Evolutionary conservation across 1,284 basidiomycete genomes (phyloP).

Genomic region (Cutaneotrichosporon arboriforme): DNA sequence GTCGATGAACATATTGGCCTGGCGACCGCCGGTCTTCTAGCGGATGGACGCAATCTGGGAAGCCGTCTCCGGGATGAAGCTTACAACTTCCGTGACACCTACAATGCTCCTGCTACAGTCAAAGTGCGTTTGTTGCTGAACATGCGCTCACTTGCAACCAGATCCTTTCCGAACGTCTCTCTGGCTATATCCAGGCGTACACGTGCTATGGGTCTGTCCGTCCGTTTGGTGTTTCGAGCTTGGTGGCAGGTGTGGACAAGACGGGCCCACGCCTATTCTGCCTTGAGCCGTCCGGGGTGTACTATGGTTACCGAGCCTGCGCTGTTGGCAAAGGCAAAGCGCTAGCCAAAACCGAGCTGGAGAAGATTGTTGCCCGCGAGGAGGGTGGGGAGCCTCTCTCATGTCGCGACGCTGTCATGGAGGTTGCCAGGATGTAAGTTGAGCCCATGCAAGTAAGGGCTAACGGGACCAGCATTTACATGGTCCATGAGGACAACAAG

Average conservation of each 20-base stretch:
- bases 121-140: slow-evolving; percentile 56
- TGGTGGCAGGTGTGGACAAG: slow-evolving; percentile 85
- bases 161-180: slow-evolving; percentile 68
- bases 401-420: slow-evolving; percentile 76
- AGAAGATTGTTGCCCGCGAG: slow-evolving; percentile 62
- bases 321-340: slow-evolving; percentile 96
- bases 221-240: slow-evolving; percentile 90
- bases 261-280: slow-evolving; percentile 82
- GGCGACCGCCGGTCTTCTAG: slow-evolving; percentile 86
- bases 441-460: not conserved
- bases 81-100: slow-evolving; percentile 66
- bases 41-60: slow-evolving; percentile 87
- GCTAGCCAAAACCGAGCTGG: slow-evolving; percentile 95
- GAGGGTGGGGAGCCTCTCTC: slow-evolving; percentile 44
- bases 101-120: slow-evolving; percentile 70
- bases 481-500: slow-evolving; percentile 82
- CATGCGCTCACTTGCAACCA: not conserved
- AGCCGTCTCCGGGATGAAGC: slow-evolving; percentile 83
- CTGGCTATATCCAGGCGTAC: slow-evolving; percentile 88
- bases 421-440: slow-evolving; percentile 89
- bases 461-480: slow-evolving; percentile 71
- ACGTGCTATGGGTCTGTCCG: slow-evolving; percentile 97
- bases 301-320: slow-evolving; percentile 85
- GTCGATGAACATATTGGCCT: slow-evolving; percentile 90
- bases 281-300: slow-evolving; percentile 92